Percentiles rank a stretch among this genome's conserved stretches.
These are phyloP conservation scores for Papiliotrema terrestris DNA, from an alignment of 1,284 basidiomycete genomes.

Conservation along the genomic window DNA sequence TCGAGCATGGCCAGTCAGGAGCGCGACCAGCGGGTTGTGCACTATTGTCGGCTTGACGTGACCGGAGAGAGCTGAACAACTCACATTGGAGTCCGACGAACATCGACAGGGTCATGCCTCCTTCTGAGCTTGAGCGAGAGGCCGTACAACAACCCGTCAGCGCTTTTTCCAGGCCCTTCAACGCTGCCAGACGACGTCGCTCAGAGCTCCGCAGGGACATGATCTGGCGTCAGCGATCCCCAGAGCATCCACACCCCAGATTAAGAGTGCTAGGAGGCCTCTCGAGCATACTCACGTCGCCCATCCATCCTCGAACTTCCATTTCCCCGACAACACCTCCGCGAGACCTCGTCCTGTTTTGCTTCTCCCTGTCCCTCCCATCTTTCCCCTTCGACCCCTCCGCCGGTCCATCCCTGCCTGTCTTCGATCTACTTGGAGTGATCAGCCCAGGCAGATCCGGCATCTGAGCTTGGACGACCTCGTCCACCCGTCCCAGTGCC, in stretches of 20 bases:
- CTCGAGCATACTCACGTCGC: slow-evolving; percentile 30
- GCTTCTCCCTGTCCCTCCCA: background rate
- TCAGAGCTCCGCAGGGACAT: slow-evolving; percentile 25
- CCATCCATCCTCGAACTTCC: slow-evolving; percentile 22
- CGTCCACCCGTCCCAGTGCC: slow-evolving; percentile 2
- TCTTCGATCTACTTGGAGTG: background rate
- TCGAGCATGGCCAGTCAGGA: slow-evolving; percentile 34
- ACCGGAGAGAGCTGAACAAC: background rate
- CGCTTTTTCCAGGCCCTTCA: slow-evolving; percentile 20
- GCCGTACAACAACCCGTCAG: slow-evolving; percentile 14
- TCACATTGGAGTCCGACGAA: background rate
- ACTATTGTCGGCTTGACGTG: slow-evolving; percentile 18
- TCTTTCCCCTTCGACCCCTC: background rate
- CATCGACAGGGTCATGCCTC: background rate
- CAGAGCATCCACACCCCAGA: background rate
- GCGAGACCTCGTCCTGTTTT: background rate
- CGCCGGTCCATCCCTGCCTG: background rate
- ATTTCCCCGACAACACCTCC: slow-evolving; percentile 2
- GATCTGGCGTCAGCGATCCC: background rate
- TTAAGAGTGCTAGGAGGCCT: background rate
- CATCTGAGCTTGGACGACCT: slow-evolving; percentile 4
- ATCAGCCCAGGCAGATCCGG: slow-evolving; percentile 10
- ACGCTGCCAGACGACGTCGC: slow-evolving; percentile 21
- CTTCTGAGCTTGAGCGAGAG: background rate
- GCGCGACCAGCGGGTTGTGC: slow-evolving; percentile 24